phyloP scores from a whole-genome alignment of 495 filamentous ascomycete species.

The Tuber aestivum region DNA sequence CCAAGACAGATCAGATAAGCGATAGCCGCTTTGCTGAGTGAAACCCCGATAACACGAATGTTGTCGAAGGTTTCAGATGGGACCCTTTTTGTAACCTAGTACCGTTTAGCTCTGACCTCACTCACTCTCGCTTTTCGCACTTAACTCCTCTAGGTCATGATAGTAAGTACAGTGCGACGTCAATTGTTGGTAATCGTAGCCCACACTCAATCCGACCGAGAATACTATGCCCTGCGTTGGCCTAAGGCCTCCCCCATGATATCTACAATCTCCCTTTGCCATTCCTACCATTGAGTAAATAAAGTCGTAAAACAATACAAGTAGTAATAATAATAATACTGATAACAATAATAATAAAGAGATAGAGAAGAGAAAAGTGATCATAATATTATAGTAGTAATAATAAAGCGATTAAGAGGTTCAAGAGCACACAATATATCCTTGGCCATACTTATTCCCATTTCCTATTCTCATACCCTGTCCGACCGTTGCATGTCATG shows the following conservation, averaged over 20 bases:
- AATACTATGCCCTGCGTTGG: neutral
- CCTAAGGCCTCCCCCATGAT: neutral
- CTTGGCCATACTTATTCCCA: slow-evolving; percentile 22
- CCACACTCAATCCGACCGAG: neutral
- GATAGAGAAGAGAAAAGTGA: neutral
- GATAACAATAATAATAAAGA: slow-evolving; percentile 11
- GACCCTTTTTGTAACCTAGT: neutral
- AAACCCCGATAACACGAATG: neutral
- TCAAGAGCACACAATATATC: slow-evolving; percentile 28
- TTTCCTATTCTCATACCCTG: slow-evolving; percentile 29
- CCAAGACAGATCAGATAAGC: slow-evolving; percentile 6
- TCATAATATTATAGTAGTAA: too few species aligned
- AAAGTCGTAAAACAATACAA: neutral
- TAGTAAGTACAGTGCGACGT: neutral
- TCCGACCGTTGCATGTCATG: slow-evolving; percentile 25
- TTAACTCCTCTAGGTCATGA: neutral
- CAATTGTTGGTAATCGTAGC: neutral
- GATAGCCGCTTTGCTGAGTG: neutral
- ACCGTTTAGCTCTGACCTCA: neutral
- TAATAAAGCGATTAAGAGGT: too few species aligned
- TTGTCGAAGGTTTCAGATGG: neutral
- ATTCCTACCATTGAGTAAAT: neutral
- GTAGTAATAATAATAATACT: neutral
- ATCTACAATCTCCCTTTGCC: neutral
- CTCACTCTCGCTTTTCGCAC: neutral